phyloP scores from a whole-genome alignment of 768 basidiomycete species.

The Leccinum olivaceopallidum region DNA sequence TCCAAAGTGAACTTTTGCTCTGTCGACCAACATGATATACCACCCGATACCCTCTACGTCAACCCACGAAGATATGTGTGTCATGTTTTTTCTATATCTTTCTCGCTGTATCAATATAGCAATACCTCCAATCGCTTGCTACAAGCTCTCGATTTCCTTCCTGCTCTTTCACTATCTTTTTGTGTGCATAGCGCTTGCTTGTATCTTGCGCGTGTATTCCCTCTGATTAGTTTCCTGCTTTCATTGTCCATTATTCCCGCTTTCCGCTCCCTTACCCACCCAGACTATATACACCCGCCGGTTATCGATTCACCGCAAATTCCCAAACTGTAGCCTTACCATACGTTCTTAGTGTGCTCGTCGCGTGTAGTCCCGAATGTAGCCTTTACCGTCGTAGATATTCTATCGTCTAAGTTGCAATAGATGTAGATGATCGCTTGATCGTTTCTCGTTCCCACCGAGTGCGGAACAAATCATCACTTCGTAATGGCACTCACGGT shows the following conservation, averaged over 20 bases:
- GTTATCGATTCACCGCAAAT: not conserved
- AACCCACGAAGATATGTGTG: not conserved
- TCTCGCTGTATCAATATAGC: slow-evolving; percentile 7
- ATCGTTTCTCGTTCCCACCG: not conserved
- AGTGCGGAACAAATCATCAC: too few species aligned
- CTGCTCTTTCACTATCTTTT: not conserved
- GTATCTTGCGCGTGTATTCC: not conserved
- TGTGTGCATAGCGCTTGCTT: slow-evolving; percentile 5
- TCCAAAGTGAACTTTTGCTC: not conserved
- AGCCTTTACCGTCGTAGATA: not conserved
- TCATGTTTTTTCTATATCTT: not conserved
- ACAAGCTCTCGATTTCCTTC: not conserved
- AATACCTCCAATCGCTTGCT: not conserved
- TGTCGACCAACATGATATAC: not conserved
- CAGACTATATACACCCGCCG: too few species aligned
- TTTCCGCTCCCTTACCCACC: too few species aligned
- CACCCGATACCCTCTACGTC: slow-evolving; percentile 1
- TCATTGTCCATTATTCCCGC: too few species aligned
- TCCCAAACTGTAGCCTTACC: not conserved
- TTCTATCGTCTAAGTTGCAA: not conserved
- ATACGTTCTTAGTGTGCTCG: not conserved
- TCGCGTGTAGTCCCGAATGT: not conserved
- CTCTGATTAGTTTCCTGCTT: too few species aligned
- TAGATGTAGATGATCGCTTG: not conserved
- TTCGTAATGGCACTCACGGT: too few species aligned